phyloP scores from a whole-genome alignment of 306 rosid species.

The Malus fusca region DNA sequence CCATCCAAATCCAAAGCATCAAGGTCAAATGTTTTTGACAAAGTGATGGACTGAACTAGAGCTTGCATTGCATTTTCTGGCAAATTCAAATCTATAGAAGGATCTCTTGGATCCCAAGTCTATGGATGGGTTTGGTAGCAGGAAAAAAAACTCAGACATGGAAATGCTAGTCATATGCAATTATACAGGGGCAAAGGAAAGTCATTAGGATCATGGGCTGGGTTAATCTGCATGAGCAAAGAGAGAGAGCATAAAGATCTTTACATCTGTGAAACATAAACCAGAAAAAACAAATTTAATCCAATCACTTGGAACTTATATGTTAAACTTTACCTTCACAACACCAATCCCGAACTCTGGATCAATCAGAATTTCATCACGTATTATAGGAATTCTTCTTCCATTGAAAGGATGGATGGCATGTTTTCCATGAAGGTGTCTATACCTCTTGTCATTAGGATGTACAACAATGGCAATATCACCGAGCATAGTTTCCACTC shows the following conservation, averaged over 20 bases:
- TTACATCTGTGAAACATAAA: background rate
- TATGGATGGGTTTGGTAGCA: too few relatives aligned
- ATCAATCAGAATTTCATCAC: slow-evolving; percentile 85
- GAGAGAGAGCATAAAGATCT: slow-evolving; percentile 9
- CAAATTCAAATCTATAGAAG: too few relatives aligned
- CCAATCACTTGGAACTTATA: slow-evolving; percentile 2
- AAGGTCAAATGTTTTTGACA: too few relatives aligned
- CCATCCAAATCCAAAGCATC: too few relatives aligned
- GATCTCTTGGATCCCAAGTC: too few relatives aligned
- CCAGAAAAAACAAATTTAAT: background rate
- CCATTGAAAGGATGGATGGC: slow-evolving; percentile 81
- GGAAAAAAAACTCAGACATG: too few relatives aligned
- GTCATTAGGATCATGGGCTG: slow-evolving; percentile 96
- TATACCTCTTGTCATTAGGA: slow-evolving; percentile 66
- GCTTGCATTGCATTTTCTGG: too few relatives aligned
- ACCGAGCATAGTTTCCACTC: slow-evolving; percentile 90
- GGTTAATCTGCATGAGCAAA: slow-evolving; percentile 67
- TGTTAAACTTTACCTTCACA: slow-evolving; percentile 36
- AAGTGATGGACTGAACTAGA: too few relatives aligned
- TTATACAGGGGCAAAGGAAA: slow-evolving; percentile 13
- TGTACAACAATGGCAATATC: slow-evolving; percentile 89
- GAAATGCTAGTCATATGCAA: too few relatives aligned
- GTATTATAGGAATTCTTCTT: slow-evolving; percentile 66
- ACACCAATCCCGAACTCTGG: slow-evolving; percentile 33
- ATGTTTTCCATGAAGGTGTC: slow-evolving; percentile 69